A percentile compares a stretch with the other conserved stretches of the same genome.
Conservation (phyloP, 352 stramenopile species). For the Pythium chondricola region DNA sequence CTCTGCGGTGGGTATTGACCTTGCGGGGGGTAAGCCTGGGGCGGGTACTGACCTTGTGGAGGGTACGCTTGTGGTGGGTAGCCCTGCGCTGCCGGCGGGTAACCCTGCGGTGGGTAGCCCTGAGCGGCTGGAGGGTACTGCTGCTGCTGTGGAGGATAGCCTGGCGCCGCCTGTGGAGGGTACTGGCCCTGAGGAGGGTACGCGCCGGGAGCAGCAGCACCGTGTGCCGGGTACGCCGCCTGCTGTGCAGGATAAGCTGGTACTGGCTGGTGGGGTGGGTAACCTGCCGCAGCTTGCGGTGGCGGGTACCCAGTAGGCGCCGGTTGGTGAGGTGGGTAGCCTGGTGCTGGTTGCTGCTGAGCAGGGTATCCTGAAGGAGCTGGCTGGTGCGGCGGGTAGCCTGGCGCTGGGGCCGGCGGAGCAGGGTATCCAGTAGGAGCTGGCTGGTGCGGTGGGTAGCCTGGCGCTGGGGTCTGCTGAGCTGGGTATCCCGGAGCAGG, state of each 20-base stretch:
- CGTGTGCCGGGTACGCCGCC: too few relatives aligned
- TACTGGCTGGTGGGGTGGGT: constrained; percentile 7
- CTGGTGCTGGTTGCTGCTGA: constrained; percentile 1
- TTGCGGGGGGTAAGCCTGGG: constrained; percentile 2
- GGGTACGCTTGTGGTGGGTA: constrained; percentile 11
- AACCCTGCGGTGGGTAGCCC: constrained; percentile 14
- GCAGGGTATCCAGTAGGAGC: constrained; percentile 16
- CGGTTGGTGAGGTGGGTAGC: neutral
- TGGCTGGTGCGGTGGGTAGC: constrained; percentile 20
- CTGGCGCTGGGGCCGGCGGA: constrained; percentile 4
- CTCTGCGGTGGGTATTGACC: constrained; percentile 14
- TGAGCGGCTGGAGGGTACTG: constrained; percentile 12
- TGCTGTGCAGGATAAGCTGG: too few relatives aligned
- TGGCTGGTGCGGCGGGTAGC: constrained; percentile 20
- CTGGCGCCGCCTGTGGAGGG: constrained; percentile 8
- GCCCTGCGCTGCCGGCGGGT: too few relatives aligned
- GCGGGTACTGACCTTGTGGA: constrained; percentile 16
- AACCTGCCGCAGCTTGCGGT: neutral
- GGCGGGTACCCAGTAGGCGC: neutral
- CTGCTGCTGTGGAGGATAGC: constrained; percentile 23
- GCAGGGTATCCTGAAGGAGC: constrained; percentile 12
- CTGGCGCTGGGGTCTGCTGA: constrained; percentile 4
- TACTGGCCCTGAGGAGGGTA: constrained; percentile 18
- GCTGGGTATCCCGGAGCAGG: constrained; percentile 17
- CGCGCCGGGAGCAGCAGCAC: too few relatives aligned